Evolutionary conservation across 2,329 filamentous ascomycete genomes (phyloP).

Genomic region (Alternaria conjuncta): DNA sequence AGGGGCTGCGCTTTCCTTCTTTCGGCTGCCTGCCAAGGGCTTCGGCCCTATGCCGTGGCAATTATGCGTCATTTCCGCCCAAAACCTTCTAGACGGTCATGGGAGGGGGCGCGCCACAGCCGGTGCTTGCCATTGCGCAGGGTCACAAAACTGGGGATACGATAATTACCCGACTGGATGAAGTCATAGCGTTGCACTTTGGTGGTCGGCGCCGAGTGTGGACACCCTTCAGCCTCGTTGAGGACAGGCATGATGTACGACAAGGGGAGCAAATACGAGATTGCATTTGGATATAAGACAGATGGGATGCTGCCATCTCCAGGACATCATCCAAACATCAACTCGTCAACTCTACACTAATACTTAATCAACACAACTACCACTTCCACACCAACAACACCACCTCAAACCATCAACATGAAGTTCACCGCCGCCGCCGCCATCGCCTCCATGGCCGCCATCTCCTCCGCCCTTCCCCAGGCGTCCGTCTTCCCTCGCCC

Average conservation of each 20-base stretch:
- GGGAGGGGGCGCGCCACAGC: constrained; percentile 7
- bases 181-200: constrained; percentile 14
- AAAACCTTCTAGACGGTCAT: neutral
- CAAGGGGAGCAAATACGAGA: constrained; percentile 5
- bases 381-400: constrained; percentile 4
- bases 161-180: constrained; percentile 8
- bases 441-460: constrained; percentile 27
- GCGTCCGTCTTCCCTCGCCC: constrained; percentile 27
- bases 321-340: constrained; percentile 5
- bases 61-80: constrained; percentile 7
- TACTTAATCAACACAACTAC: constrained; percentile 10
- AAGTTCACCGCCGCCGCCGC: constrained; percentile 37
- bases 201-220: constrained; percentile 5
- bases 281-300: constrained; percentile 2
- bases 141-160: constrained; percentile 13
- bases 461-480: constrained; percentile 37
- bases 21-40: neutral
- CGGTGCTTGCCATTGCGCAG: constrained; percentile 4
- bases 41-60: constrained; percentile 3
- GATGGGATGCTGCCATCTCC: constrained; percentile 4
- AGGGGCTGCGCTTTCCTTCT: neutral
- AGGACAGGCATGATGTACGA: constrained; percentile 8
- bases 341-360: constrained; percentile 6
- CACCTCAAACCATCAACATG: constrained; percentile 33
- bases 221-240: constrained; percentile 1